A percentile compares a stretch with the other conserved stretches of the same genome.
Conservation (phyloP, 2,329 filamentous ascomycete genomes). For the Diaporthe sp. region DNA sequence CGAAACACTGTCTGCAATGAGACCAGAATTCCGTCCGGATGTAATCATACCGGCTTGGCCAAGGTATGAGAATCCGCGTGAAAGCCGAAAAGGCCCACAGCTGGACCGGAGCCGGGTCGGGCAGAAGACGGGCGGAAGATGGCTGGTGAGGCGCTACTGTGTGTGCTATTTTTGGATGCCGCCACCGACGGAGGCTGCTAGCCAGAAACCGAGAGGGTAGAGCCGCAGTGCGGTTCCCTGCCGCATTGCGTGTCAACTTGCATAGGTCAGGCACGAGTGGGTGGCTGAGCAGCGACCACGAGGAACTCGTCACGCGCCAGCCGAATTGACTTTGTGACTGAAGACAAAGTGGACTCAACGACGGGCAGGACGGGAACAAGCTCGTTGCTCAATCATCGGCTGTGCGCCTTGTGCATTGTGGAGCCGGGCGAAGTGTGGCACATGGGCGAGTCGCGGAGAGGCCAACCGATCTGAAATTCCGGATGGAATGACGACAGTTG, state of each 20-base stretch:
- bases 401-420: not conserved
- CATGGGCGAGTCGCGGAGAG: slow-evolving; percentile 12
- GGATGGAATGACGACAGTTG: slow-evolving; percentile 29
- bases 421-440: not conserved
- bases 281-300: slow-evolving; percentile 33
- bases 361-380: not conserved
- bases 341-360: not conserved
- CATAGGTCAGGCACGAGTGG: not conserved
- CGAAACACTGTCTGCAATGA: slow-evolving; percentile 10
- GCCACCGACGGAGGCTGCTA: slow-evolving; percentile 3
- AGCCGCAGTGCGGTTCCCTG: slow-evolving; percentile 16
- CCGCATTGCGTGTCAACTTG: slow-evolving; percentile 8
- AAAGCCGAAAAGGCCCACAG: slow-evolving; percentile 7
- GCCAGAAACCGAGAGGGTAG: slow-evolving; percentile 13
- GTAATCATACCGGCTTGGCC: slow-evolving; percentile 27
- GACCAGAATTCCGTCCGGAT: not conserved
- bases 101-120: slow-evolving; percentile 26
- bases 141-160: slow-evolving; percentile 40
- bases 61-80: slow-evolving; percentile 15
- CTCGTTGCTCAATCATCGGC: too few relatives aligned
- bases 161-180: slow-evolving; percentile 40
- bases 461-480: slow-evolving; percentile 25
- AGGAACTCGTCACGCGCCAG: slow-evolving; percentile 20
- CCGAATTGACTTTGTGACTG: slow-evolving; percentile 18
- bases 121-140: slow-evolving; percentile 7